Base-by-base conservation (phyloP, 2,329 filamentous ascomycete species). In the Boeremia lycopersici region DNA sequence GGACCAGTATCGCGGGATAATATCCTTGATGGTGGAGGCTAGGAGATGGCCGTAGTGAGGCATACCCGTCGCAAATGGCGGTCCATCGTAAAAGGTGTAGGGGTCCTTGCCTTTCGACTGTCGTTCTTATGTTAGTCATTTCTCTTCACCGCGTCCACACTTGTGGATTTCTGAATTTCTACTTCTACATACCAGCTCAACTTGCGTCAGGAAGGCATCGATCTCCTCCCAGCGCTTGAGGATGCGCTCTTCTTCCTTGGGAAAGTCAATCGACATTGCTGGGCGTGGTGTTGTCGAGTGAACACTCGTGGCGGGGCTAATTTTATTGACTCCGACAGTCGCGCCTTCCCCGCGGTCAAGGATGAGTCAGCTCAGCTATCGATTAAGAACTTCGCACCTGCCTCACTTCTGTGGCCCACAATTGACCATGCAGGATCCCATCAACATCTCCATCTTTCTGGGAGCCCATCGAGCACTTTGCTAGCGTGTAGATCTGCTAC, bases 11-110 rank as follows among this genome's bases (percentile, higher is more conserved):
- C 93, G 83, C 8, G 93, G 92, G 63, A 98, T 96, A 57, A 96
- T 95, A 75, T 97, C 93, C 77, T 98, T 97, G 79, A 97, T 96
- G 44, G 93, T 97, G 17, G 91, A 96, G 33, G 93, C 90, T 63
- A 96, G 82, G 48, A 96, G 79, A 77, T 96, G 91, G 53, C 88
- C 85, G 68, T 89, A 88, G 74, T 89, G 87, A 36, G 85, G 85
- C 56, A 85, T 79, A 33, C 84, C 84, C 6, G 79, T 81, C 17
- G 79, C 77, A 63, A 82, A 82, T 2, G 79, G 80, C 38, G 83
- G 82, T 49, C 89, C 63, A 89, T 96, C 72, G 80, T 97, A 98
- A 79, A 99, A 99, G 52, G 92, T 96, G 74, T 96, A 99, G 48
- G 87, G 89, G 61, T 89, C 86, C 59, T 88, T 86, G 62, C 89